Percentiles rank a stretch among this genome's conserved stretches.
Conservation (phyloP, 345 rosid species). For the Viola odorata region DNA sequence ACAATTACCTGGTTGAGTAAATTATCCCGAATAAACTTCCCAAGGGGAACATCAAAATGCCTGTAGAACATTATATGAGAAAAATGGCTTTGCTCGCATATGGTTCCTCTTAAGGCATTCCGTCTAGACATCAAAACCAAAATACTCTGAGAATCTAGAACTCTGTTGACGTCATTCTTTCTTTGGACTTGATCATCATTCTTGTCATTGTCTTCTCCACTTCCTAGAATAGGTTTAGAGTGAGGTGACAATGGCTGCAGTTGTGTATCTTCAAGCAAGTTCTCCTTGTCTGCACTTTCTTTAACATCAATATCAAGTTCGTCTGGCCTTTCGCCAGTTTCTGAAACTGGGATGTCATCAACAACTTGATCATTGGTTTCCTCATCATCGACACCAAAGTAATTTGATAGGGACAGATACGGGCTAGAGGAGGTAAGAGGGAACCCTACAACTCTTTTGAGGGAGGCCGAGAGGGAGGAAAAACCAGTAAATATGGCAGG, state of each 20-base stretch:
- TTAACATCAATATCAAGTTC: conserved; percentile 30
- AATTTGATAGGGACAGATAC: conserved; percentile 46
- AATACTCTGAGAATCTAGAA: conserved; percentile 61
- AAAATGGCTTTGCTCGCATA: conserved; percentile 90
- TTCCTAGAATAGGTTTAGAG: conserved; percentile 22
- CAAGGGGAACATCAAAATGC: conserved; percentile 81
- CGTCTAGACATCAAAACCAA: conserved; percentile 84
- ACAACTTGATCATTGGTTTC: conserved; percentile 22
- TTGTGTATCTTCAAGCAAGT: conserved; percentile 29
- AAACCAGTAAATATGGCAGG: conserved; percentile 75
- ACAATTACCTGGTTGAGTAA: conserved; percentile 70
- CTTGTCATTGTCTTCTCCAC: conserved; percentile 25
- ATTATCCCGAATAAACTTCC: conserved; percentile 72
- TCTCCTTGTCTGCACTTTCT: conserved; percentile 28
- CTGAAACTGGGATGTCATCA: conserved; percentile 38
- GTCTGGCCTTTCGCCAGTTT: conserved; percentile 29
- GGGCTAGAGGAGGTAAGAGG: conserved; percentile 39
- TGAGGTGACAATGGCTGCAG: conserved; percentile 27
- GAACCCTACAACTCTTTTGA: conserved; percentile 58
- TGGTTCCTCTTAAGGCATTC: conserved; percentile 56
- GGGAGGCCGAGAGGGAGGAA: conserved; percentile 66
- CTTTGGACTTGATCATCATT: conserved; percentile 32
- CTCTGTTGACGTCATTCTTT: conserved; percentile 37
- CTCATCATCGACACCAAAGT: conserved; percentile 45
- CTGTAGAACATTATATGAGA: conserved; percentile 88